Base-by-base conservation (phyloP, 108 stramenopile genomes). In the Pseudonitzschia multiseries region DNA sequence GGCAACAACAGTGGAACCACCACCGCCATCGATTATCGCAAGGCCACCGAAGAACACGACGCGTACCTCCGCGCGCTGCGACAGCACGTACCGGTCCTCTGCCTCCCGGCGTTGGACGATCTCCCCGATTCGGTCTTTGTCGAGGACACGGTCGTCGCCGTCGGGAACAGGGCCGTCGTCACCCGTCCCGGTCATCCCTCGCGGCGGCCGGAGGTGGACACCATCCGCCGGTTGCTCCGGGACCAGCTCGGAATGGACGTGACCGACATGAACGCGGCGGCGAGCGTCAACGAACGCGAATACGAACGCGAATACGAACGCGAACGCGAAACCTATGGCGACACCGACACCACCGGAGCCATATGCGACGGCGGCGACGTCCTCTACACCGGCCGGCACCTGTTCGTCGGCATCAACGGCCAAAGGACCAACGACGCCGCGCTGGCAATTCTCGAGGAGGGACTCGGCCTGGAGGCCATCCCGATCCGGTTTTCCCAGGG, bases 291-390 rank as follows among this genome's bases (percentile, higher is more conserved):
- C n/a, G n/a, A n/a, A n/a, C n/a, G n/a, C n/a, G n/a, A n/a, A n/a
- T n/a, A n/a, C n/a, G n/a, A n/a, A n/a, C n/a, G n/a, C n/a, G n/a
- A n/a, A n/a, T n/a, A n/a, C n/a, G 27, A 59, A 2, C 5, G 10
- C 14, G 10, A 14, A 24, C 5, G 0, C n/a, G 5, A 54, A 21
- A 0, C 12, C 22, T 10, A 54, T 15, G 24, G 22, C 65, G 1
- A 63, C n/a, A n/a, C n/a, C n/a, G n/a, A n/a, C n/a, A n/a, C n/a
- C n/a, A n/a, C n/a, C 48, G 8, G 42, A 4, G 78, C 77, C 0
- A 17, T 57, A 20, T 86, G 84, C 62, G 90, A 91, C 82, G 90
- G 90, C 27, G 90, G 90, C 0, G 90, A 91, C 74, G 85, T 91
- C 21, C 56, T 91, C 63, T 82, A 77, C 60, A 85, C 90, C 0